Percentiles rank a stretch among this genome's conserved stretches.
Conservation (phyloP, 441 rosid species). For the Croton setiger region DNA sequence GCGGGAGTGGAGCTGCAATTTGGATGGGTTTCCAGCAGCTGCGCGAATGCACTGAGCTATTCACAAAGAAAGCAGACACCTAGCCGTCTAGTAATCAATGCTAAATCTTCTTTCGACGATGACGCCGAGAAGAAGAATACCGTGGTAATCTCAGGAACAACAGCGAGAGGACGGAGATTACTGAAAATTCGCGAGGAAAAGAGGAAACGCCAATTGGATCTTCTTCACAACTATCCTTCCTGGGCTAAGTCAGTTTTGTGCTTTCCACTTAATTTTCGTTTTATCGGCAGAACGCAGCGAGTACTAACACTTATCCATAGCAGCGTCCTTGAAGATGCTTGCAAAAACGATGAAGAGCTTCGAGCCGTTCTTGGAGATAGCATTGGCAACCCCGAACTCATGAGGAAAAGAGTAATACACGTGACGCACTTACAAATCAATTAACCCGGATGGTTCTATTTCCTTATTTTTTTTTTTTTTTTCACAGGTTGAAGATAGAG, state of each 20-base stretch:
- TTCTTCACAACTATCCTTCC: slow-evolving; percentile 70
- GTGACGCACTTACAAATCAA: not conserved
- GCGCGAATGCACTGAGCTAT: not conserved
- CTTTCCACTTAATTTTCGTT: slow-evolving; percentile 26
- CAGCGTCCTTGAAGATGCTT: slow-evolving; percentile 80
- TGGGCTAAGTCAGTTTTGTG: slow-evolving; percentile 69
- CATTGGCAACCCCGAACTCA: slow-evolving; percentile 85
- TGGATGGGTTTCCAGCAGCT: not conserved
- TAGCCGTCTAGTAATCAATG: not conserved
- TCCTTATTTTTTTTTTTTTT: not conserved
- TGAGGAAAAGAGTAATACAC: slow-evolving; percentile 65
- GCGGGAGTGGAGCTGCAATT: not conserved
- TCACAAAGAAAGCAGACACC: not conserved
- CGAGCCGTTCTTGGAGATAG: slow-evolving; percentile 92
- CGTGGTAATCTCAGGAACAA: slow-evolving; percentile 56
- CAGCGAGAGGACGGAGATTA: slow-evolving; percentile 81
- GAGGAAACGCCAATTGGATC: slow-evolving; percentile 73
- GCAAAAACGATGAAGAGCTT: slow-evolving; percentile 81
- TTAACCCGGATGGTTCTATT: not conserved
- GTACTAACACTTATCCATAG: not conserved
- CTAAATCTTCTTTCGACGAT: not conserved
- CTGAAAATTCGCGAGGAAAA: slow-evolving; percentile 81
- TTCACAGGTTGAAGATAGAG: slow-evolving; percentile 70
- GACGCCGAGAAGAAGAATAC: not conserved
- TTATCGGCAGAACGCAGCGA: slow-evolving; percentile 23